Evolutionary conservation across 1,284 basidiomycete genomes (phyloP).

Genomic region (Trichosporon inkin): DNA sequence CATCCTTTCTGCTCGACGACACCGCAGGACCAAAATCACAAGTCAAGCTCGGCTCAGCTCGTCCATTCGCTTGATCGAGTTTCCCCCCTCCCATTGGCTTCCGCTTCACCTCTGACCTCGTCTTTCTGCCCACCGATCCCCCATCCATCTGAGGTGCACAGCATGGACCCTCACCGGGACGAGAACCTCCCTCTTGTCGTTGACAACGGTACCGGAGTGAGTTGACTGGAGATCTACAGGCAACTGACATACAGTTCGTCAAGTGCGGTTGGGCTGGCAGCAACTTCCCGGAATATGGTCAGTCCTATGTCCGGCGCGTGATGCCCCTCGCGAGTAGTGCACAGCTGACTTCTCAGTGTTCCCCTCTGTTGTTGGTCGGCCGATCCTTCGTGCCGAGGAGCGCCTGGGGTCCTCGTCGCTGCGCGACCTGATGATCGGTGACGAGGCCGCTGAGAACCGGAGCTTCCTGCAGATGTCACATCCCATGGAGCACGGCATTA

Average conservation of each 20-base stretch:
- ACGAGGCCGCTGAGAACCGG: constrained; percentile 89
- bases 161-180: constrained; percentile 26
- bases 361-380: constrained; percentile 91
- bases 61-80: not conserved
- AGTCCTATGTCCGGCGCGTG: constrained; percentile 26
- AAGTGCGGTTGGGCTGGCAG: constrained; percentile 98
- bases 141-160: not conserved
- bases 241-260: constrained; percentile 65
- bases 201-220: constrained; percentile 94
- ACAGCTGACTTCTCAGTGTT: constrained; percentile 61
- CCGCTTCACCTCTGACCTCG: not conserved
- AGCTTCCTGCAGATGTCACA: constrained; percentile 95
- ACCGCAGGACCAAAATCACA: not conserved
- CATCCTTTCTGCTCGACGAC: constrained; percentile 2
- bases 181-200: constrained; percentile 70
- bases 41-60: not conserved
- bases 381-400: constrained; percentile 96
- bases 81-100: not conserved
- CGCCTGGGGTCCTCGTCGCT: constrained; percentile 75
- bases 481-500: constrained; percentile 98
- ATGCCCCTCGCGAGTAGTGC: not conserved
- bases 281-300: constrained; percentile 97
- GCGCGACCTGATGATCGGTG: constrained; percentile 97
- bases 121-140: not conserved
- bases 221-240: constrained; percentile 37